Percentiles rank a stretch among this genome's conserved stretches.
These are phyloP conservation scores for Globisporangium abappressorium DNA, from an alignment of 352 stramenopile species.

Conservation along the genomic window DNA sequence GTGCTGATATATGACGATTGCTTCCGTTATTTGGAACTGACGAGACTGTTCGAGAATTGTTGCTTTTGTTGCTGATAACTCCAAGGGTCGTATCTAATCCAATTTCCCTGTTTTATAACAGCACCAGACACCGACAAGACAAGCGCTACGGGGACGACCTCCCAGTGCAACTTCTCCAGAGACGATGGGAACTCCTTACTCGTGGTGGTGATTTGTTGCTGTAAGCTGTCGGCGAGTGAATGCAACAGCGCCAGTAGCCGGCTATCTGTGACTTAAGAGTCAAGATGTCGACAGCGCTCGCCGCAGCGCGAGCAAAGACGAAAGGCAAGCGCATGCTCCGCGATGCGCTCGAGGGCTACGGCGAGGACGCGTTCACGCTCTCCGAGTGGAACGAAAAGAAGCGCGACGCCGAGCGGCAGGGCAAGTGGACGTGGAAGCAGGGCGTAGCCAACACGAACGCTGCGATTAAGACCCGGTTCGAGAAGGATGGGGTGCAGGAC, in stretches of 20 bases:
- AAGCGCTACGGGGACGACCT: not conserved
- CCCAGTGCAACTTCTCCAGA: not conserved
- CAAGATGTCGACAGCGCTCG: slow-evolving; percentile 61
- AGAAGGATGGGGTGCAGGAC: slow-evolving; percentile 25
- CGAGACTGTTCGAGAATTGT: not conserved
- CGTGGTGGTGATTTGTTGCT: not conserved
- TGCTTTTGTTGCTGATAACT: not conserved
- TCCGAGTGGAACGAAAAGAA: slow-evolving; percentile 57
- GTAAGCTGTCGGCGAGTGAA: not conserved
- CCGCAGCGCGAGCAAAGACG: slow-evolving; percentile 61
- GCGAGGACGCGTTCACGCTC: slow-evolving; percentile 44
- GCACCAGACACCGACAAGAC: not conserved
- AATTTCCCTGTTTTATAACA: not conserved
- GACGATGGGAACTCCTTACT: not conserved
- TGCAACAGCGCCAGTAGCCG: not conserved
- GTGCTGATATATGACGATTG: not conserved
- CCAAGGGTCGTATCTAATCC: not conserved
- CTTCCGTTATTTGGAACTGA: not conserved
- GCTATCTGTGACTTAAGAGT: not conserved
- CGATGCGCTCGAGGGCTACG: slow-evolving; percentile 51
- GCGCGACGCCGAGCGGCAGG: slow-evolving; percentile 27
- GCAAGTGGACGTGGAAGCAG: slow-evolving; percentile 50
- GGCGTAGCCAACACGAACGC: slow-evolving; percentile 28
- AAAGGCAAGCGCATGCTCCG: slow-evolving; percentile 64
- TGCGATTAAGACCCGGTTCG: slow-evolving; percentile 38